These are phyloP conservation scores for Kurtzmaniella fragi DNA, from an alignment of 805 yeast species.

Conservation along the genomic window DNA sequence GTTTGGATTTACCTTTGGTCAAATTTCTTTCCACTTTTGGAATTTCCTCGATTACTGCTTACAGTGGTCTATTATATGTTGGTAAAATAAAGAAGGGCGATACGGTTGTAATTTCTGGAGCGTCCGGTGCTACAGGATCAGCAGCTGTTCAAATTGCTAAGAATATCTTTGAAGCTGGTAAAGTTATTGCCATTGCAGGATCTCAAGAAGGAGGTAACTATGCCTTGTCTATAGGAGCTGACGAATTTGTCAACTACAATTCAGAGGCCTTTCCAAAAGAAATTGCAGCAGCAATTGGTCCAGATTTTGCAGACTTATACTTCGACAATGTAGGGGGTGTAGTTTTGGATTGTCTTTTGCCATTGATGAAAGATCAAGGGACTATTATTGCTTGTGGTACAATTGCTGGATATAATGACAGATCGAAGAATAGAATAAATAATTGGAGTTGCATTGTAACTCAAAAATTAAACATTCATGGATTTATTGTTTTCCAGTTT, in stretches of 20 bases:
- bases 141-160: constrained; percentile 27
- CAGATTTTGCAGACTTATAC: constrained; percentile 13
- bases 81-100: constrained; percentile 13
- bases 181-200: constrained; percentile 28
- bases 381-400: constrained; percentile 25
- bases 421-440: constrained; percentile 10
- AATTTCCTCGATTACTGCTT: constrained; percentile 26
- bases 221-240: constrained; percentile 21
- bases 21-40: constrained; percentile 22
- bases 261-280: constrained; percentile 10
- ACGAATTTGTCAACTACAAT: constrained; percentile 16
- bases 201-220: constrained; percentile 13
- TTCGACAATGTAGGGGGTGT: constrained; percentile 22
- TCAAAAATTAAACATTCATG: constrained; percentile 14
- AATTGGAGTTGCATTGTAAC: constrained; percentile 17
- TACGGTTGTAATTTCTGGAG: constrained; percentile 23
- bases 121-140: constrained; percentile 31
- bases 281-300: constrained; percentile 30
- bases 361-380: constrained; percentile 14
- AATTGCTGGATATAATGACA: constrained; percentile 25
- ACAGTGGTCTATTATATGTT: constrained; percentile 19
- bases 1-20: constrained; percentile 15
- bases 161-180: constrained; percentile 19
- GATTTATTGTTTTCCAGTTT: constrained; percentile 18
- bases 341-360: constrained; percentile 14